Conservation (phyloP, 805 yeast genomes). For the Maudiozyma bulderi region DNA sequence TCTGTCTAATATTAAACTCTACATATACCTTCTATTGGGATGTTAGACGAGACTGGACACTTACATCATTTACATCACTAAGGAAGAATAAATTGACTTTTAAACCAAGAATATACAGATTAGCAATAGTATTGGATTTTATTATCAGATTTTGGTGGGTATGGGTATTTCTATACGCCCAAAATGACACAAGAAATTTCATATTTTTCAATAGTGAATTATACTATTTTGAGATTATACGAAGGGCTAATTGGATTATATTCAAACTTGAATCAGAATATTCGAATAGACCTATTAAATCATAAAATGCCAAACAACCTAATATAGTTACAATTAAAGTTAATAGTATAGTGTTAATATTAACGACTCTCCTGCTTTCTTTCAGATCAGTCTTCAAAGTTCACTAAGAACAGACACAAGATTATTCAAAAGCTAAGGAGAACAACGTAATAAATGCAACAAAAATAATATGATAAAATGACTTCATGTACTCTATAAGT, state of each 20-base stretch:
- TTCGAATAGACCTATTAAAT: constrained; percentile 8
- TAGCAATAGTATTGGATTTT: constrained; percentile 53
- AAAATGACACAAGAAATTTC: constrained; percentile 35
- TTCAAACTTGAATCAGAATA: constrained; percentile 77
- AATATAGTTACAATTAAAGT: too few relatives aligned
- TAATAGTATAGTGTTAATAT: too few relatives aligned
- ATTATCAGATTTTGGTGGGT: constrained; percentile 71
- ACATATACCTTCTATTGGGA: constrained; percentile 85
- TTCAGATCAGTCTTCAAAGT: too few relatives aligned
- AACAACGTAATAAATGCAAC: too few relatives aligned
- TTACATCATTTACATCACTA: constrained; percentile 38
- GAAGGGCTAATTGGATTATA: constrained; percentile 88
- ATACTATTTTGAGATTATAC: constrained; percentile 63
- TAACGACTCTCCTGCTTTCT: too few relatives aligned
- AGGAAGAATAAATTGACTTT: constrained; percentile 10
- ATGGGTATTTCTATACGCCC: constrained; percentile 33
- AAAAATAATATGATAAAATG: too few relatives aligned
- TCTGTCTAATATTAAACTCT: constrained; percentile 53
- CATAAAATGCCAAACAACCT: background rate
- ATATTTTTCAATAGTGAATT: constrained; percentile 50
- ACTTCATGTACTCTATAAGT: too few relatives aligned
- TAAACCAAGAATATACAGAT: constrained; percentile 36
- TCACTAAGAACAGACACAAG: too few relatives aligned
- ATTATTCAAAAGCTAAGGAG: too few relatives aligned
- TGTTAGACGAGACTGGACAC: constrained; percentile 78